These are phyloP conservation scores for Monosiga brevicollis DNA, from an alignment of 78 protist species.

Conservation along the genomic window DNA sequence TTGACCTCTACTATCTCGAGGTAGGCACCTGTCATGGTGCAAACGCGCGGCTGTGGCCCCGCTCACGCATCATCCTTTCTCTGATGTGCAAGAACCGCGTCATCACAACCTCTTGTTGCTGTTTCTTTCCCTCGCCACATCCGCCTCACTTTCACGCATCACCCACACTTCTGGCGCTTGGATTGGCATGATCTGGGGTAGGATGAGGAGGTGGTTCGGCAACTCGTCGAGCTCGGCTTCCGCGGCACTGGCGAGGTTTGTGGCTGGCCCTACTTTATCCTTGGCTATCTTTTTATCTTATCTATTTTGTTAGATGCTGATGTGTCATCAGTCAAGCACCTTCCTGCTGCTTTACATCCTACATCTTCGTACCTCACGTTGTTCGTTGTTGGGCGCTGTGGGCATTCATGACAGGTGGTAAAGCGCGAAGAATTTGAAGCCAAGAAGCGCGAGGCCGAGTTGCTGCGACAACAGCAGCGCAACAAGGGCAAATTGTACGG, in stretches of 20 bases:
- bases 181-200: neutral
- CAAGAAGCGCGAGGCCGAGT: slow-evolving; percentile 32
- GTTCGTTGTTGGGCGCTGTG: too few species aligned
- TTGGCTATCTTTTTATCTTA: neutral
- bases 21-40: too few species aligned
- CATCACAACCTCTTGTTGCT: too few species aligned
- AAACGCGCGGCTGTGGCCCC: too few species aligned
- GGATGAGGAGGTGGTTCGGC: slow-evolving; percentile 72
- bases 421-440: slow-evolving; percentile 73
- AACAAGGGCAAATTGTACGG: neutral
- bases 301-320: neutral
- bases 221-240: slow-evolving; percentile 83
- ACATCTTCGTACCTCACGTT: too few species aligned
- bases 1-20: slow-evolving; percentile 66
- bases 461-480: neutral
- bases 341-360: neutral
- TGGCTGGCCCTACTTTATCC: neutral
- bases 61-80: too few species aligned
- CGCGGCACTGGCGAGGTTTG: slow-evolving; percentile 67
- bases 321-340: neutral
- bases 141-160: too few species aligned
- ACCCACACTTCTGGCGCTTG: too few species aligned
- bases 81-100: too few species aligned
- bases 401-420: too few species aligned
- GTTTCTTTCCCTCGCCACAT: too few species aligned